Base-by-base conservation (phyloP, 2,329 filamentous ascomycete species). In the Diaporthe batatas region DNA sequence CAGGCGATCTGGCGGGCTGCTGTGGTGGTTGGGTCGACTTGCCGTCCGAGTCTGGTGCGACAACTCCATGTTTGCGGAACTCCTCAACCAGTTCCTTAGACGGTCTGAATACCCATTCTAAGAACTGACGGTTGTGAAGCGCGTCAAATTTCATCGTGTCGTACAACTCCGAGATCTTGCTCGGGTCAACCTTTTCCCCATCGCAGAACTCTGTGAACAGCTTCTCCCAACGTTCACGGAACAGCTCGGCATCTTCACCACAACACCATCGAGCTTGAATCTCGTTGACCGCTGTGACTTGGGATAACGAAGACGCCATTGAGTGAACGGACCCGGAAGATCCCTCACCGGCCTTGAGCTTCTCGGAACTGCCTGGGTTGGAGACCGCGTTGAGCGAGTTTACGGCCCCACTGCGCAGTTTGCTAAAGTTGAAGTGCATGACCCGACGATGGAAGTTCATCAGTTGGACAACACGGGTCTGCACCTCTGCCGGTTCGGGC, bases 71-170 rank as follows among this genome's bases (percentile, higher is more conserved):
- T 82, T 85, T 85, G 74, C 88, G 86, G 76, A 93, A 91, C 68
- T 96, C 93, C 70, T 93, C 93, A 14, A 96, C 85, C 83, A 97
- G 94, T 73, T 87, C 88, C 78, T 91, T 91, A 44, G 94, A 92
- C 1, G 96, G 96, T 21, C 95, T 97, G 78, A 99, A 99, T 0
- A 98, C 93, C 94, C 96, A 98, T 82, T 99, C 96, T 5, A 99
- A 86, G 79, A 99, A 99, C 75, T 95, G 94, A 2, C 96, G 91
- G 80, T 99, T 99, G 83, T 99, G 97, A 18, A 99, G 87, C 1
- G 96, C 96, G 81, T 99, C 96, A 76, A 98, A 99, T 82, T 99
- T 99, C 96, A 99, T 98, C 25, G 96, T 98, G 82, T 99, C 96
- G 81, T 99, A 99, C 3, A 99, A 89, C 84, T 99, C 96, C 6